phyloP scores from a whole-genome alignment of 495 filamentous ascomycete species.

The Penicillium subrubescens region DNA sequence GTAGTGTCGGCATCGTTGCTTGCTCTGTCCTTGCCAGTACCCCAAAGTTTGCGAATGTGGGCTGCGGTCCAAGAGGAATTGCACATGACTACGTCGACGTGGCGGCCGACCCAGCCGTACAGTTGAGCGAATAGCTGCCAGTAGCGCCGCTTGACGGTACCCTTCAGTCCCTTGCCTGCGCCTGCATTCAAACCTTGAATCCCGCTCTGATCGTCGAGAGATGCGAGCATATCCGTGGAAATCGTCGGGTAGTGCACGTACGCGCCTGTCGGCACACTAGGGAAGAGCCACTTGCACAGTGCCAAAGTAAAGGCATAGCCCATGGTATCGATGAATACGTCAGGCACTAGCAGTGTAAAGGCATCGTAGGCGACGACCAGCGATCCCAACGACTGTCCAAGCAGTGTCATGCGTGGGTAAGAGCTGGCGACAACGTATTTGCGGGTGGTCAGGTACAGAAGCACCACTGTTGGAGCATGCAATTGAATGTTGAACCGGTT shows the following conservation, averaged over 20 bases:
- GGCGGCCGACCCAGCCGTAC: slow-evolving; percentile 77
- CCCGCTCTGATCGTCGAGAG: slow-evolving; percentile 68
- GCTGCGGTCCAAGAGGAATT: slow-evolving; percentile 92
- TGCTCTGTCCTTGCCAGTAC: slow-evolving; percentile 32
- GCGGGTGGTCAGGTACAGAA: slow-evolving; percentile 87
- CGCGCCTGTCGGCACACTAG: slow-evolving; percentile 77
- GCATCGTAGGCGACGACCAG: slow-evolving; percentile 87
- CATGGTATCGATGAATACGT: slow-evolving; percentile 97
- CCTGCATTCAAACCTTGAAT: slow-evolving; percentile 82
- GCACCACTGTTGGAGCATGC: slow-evolving; percentile 77
- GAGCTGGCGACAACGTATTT: slow-evolving; percentile 80
- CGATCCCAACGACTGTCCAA: slow-evolving; percentile 88
- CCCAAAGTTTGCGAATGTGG: slow-evolving; percentile 84
- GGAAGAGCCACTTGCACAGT: slow-evolving; percentile 81
- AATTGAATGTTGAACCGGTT: slow-evolving; percentile 91
- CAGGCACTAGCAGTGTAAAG: slow-evolving; percentile 87
- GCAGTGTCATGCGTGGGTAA: slow-evolving; percentile 92
- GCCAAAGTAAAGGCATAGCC: slow-evolving; percentile 92
- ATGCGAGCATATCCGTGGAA: slow-evolving; percentile 93
- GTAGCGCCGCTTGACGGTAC: slow-evolving; percentile 71
- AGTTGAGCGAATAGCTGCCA: slow-evolving; percentile 82
- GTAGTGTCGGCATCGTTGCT: slow-evolving; percentile 30
- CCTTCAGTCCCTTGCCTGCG: slow-evolving; percentile 67
- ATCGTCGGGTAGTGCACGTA: slow-evolving; percentile 99
- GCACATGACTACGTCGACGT: slow-evolving; percentile 91